Evolutionary conservation across 1,284 basidiomycete species (phyloP), one percentile per base, ranked within the genome.

Genomic region (Leccinum solheimii): DNA sequence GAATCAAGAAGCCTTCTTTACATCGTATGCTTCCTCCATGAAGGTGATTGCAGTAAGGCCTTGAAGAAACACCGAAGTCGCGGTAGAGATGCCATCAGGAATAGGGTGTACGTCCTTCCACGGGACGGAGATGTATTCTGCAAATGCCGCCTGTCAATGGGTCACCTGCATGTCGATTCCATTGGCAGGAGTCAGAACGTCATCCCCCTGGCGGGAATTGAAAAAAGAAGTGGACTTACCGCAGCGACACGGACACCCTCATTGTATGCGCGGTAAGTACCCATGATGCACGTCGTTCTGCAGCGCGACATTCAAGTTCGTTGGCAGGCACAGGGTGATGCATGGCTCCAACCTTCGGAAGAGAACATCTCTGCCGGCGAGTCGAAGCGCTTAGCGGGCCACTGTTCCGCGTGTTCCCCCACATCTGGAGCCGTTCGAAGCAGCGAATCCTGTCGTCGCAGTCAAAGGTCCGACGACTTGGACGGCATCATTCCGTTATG

Each of bases 1-100:
- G 92, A 14, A 98, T 83, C 56, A 95, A 82, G 62, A 95, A 4
- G 85, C 89, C 66, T 83, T 83, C 76, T 95, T 84, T 58, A 97
- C 90, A 36, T 86, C 78, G 73, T 98, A 93, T 2, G 93, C 86
- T 73, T 98, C 95, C 56, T 87, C 87, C 65, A 92, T 82, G 68
- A 96, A 89, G 0, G 87, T 87, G 32, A 91, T 74, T 0, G 92
- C 90, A 1, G 96, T 98, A 56, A 97, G 69, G 13, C 90, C 92
- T 73, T 97, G 93, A 5, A 93, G 77, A 26, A 88, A 71, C 1
- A 83, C 77, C 0, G 91, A 88, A 1, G 89, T 91, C 0, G 87
- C 95, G 14, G 87, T 85, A 13, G 19, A 1, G 19, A 49, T 49
- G 45, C 21, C 8, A 14, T 49, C 45, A 7, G 88, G 88, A 16